Percentiles rank a stretch among this genome's conserved stretches.
These are phyloP conservation scores for Russula dissimulans DNA, from an alignment of 768 basidiomycete genomes.

Conservation along the genomic window DNA sequence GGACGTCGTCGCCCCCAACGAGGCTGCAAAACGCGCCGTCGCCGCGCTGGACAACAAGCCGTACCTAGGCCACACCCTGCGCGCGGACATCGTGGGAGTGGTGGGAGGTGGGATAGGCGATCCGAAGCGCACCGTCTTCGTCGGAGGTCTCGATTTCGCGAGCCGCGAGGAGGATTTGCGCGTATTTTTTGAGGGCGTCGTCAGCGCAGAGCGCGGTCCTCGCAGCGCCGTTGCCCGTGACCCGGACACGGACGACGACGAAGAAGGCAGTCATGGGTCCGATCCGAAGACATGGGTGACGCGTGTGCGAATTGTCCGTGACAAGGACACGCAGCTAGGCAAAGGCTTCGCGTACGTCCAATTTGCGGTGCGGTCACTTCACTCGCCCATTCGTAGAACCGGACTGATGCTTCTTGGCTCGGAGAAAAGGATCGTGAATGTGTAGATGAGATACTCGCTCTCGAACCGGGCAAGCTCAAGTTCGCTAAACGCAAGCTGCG, in stretches of 20 bases:
- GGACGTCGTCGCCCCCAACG: slow-evolving; percentile 62
- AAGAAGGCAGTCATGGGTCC: slow-evolving; percentile 24
- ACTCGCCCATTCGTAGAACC: not conserved
- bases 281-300: slow-evolving; percentile 57
- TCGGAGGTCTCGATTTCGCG: slow-evolving; percentile 89
- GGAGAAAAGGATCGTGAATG: slow-evolving; percentile 68
- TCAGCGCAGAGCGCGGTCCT: slow-evolving; percentile 61
- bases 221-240: slow-evolving; percentile 29
- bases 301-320: slow-evolving; percentile 80
- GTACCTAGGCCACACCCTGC: slow-evolving; percentile 71
- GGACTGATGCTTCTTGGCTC: not conserved
- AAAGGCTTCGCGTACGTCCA: slow-evolving; percentile 95
- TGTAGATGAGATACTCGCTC: slow-evolving; percentile 84
- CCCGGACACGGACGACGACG: slow-evolving; percentile 16
- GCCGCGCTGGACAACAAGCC: slow-evolving; percentile 53
- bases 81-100: slow-evolving; percentile 62
- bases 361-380: slow-evolving; percentile 53
- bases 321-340: slow-evolving; percentile 86
- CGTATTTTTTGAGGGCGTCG: slow-evolving; percentile 72
- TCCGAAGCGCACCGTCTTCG: slow-evolving; percentile 77
- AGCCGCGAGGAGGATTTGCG: slow-evolving; percentile 86
- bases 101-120: slow-evolving; percentile 45
- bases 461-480: slow-evolving; percentile 69
- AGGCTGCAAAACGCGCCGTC: slow-evolving; percentile 54
- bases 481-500: slow-evolving; percentile 91